phyloP scores from a whole-genome alignment of 352 stramenopile genomes.

The Blastocystis sp. region DNA sequence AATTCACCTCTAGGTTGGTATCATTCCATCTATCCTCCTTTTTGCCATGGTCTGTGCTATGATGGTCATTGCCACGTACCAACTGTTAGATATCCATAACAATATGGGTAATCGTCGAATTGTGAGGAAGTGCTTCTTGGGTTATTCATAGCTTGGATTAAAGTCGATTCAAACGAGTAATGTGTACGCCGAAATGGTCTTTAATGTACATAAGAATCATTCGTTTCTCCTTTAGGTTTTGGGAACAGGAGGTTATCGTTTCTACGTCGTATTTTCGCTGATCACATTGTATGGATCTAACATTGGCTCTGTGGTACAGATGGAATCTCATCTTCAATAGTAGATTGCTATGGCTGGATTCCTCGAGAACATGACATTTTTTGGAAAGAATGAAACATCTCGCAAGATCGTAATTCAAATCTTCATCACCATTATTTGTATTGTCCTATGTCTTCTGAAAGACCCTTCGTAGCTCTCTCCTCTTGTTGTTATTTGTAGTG shows the following conservation, averaged over 20 bases:
- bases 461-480: not conserved
- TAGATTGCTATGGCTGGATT: slow-evolving; percentile 14
- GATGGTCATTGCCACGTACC: slow-evolving; percentile 52
- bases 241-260: slow-evolving; percentile 2
- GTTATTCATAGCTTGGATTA: slow-evolving; percentile 7
- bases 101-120: slow-evolving; percentile 57
- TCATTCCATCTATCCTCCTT: slow-evolving; percentile 17
- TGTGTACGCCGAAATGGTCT: slow-evolving; percentile 53
- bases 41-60: slow-evolving; percentile 43
- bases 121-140: not conserved
- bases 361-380: not conserved
- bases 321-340: not conserved
- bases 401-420: not conserved
- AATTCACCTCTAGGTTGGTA: slow-evolving; percentile 39
- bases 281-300: slow-evolving; percentile 46
- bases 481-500: not conserved
- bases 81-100: slow-evolving; percentile 45
- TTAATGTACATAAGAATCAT: not conserved
- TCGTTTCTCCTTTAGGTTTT: not conserved
- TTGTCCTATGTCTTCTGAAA: slow-evolving; percentile 35
- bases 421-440: slow-evolving; percentile 25
- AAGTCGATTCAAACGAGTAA: slow-evolving; percentile 52
- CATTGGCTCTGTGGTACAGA: slow-evolving; percentile 4
- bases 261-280: slow-evolving; percentile 36
- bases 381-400: not conserved